Evolutionary conservation across 768 basidiomycete genomes (phyloP), one percentile per base, ranked within the genome.

Genomic region (Xerocomus spinulosus): DNA sequence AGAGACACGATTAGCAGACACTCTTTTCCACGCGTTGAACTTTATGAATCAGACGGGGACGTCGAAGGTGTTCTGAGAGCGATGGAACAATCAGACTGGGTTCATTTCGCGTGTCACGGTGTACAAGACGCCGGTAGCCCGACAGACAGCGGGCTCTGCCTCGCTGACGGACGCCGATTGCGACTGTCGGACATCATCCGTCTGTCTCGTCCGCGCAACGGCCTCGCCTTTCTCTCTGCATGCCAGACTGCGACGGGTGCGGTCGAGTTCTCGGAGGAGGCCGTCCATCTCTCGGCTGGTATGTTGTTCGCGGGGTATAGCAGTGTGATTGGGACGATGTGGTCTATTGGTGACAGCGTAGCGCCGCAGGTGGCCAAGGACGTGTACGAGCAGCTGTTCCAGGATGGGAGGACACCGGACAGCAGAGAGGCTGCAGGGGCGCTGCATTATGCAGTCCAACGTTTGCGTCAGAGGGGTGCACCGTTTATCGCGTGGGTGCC

Each of bases 281-380:
- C 60, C 0, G 52, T 74, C 3, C 74, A 76, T 58, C 53, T 76
- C 12, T 68, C 75, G 3, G 70, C 67, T 4, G 72, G 68, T 1
- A 69, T 76, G 67, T 50, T 70, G 29, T 48, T 57, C 9, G 56
- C 52, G 2, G 67, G 66, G 12, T 68, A 54, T 52, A 30, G 40
- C 32, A 55, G 61, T 15, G 71, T 68, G 8, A 63, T 75, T 26
- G 75, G 61, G 2, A 75, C 73, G 9, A 62, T 76, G 70, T 74
- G 73, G 73, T 67, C 64, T 9, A 68, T 74, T 26, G 48, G 44
- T 17, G 74, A 74, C 49, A 54, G 57, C 1, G 62, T 69, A 42
- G 73, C 63, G 2, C 65, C 71, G 9, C 14, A 46, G 13, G 46
- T 73, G 47, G 63, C 70, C 15, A 45, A 54, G 26, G 51, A 54